phyloP scores from a whole-genome alignment of 2,329 filamentous ascomycete genomes.

The Penicillium sp. region DNA sequence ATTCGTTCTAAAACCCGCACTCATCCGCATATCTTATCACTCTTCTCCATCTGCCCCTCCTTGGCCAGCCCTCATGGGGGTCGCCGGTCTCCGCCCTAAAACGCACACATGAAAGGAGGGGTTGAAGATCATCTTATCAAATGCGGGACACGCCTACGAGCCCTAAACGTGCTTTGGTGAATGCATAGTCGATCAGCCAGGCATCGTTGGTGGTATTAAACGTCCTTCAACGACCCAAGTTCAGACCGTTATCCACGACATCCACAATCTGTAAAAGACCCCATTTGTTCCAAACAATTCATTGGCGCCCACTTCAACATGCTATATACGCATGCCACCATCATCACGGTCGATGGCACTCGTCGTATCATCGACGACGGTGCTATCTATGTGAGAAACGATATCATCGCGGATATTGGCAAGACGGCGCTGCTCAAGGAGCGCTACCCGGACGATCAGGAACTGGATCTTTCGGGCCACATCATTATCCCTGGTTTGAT shows the following conservation, averaged over 20 bases:
- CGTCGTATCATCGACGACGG: slow-evolving; percentile 55
- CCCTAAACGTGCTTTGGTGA: background rate
- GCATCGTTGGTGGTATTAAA: background rate
- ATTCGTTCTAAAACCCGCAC: background rate
- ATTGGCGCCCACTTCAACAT: slow-evolving; percentile 25
- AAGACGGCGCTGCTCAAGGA: slow-evolving; percentile 40
- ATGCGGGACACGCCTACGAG: background rate
- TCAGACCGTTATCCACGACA: background rate
- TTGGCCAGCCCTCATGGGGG: background rate
- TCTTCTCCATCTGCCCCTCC: background rate
- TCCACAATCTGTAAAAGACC: background rate
- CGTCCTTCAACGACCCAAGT: background rate
- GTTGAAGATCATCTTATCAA: background rate
- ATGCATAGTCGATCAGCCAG: background rate
- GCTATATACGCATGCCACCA: slow-evolving; percentile 55
- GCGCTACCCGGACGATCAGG: slow-evolving; percentile 36
- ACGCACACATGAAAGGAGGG: background rate
- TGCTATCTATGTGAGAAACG: slow-evolving; percentile 46
- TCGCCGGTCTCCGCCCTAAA: background rate
- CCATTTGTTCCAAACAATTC: background rate
- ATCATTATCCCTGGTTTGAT: slow-evolving; percentile 56
- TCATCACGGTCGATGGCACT: slow-evolving; percentile 55
- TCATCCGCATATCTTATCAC: slow-evolving; percentile 3
- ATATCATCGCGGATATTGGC: slow-evolving; percentile 50
- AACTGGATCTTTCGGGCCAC: slow-evolving; percentile 43